Evolutionary conservation across 1,284 basidiomycete genomes (phyloP).

Genomic region (Heterobasidion irregulare): DNA sequence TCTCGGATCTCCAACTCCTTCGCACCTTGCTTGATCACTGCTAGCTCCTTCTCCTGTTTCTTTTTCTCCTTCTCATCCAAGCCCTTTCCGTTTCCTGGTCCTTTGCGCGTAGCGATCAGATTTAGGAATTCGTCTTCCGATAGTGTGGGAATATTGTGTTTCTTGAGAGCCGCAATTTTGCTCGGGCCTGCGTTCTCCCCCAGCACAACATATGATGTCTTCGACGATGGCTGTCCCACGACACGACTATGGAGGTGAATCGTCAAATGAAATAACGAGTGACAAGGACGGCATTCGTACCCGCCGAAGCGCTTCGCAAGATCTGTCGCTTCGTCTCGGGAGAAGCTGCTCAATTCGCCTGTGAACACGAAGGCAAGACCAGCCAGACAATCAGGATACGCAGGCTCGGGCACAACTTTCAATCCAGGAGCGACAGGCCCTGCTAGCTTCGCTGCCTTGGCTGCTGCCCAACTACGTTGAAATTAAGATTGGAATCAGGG

Average conservation of each 20-base stretch:
- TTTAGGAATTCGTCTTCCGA: slow-evolving; percentile 86
- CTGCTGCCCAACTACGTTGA: slow-evolving; percentile 49
- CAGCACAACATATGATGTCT: slow-evolving; percentile 86
- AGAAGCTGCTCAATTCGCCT: slow-evolving; percentile 83
- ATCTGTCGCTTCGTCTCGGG: slow-evolving; percentile 83
- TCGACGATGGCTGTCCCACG: slow-evolving; percentile 81
- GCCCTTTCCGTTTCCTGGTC: slow-evolving; percentile 28
- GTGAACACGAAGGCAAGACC: slow-evolving; percentile 95
- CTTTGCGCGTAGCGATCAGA: slow-evolving; percentile 64
- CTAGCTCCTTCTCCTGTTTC: slow-evolving; percentile 77
- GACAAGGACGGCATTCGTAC: slow-evolving; percentile 35
- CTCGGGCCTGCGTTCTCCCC: slow-evolving; percentile 84
- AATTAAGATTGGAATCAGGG: not conserved
- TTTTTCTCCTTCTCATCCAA: slow-evolving; percentile 78
- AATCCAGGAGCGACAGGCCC: slow-evolving; percentile 74
- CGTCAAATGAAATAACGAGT: not conserved
- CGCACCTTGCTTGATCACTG: slow-evolving; percentile 65
- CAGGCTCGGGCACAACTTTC: slow-evolving; percentile 77
- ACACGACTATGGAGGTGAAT: slow-evolving; percentile 53
- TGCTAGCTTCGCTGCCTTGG: slow-evolving; percentile 56
- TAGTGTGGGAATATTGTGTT: slow-evolving; percentile 69
- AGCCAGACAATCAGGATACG: slow-evolving; percentile 67
- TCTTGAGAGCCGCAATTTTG: slow-evolving; percentile 82
- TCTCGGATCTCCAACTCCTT: slow-evolving; percentile 71
- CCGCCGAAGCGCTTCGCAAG: slow-evolving; percentile 91